These are phyloP conservation scores for Casuarina cunninghamiana DNA, from an alignment of 306 rosid genomes.

Conservation along the genomic window DNA sequence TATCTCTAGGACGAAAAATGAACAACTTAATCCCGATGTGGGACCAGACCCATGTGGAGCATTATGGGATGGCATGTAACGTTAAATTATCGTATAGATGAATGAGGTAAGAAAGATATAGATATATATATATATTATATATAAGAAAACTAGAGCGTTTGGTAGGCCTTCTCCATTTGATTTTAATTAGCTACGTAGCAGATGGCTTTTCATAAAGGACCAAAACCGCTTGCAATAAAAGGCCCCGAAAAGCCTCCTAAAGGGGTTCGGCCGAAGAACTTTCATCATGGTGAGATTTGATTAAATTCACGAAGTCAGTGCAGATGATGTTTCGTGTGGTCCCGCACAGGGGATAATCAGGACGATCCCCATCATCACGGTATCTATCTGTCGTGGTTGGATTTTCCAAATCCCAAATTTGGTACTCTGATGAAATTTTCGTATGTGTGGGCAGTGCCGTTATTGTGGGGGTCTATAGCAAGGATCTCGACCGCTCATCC, in stretches of 20 bases:
- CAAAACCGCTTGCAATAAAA: background rate
- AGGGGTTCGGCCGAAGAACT: background rate
- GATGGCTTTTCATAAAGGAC: conserved; percentile 24
- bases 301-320: conserved; percentile 5
- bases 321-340: background rate
- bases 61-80: conserved; percentile 23
- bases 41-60: conserved; percentile 39
- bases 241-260: background rate
- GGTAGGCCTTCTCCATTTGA: conserved; percentile 59
- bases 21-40: conserved; percentile 24
- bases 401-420: conserved; percentile 24
- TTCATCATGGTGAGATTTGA: conserved; percentile 1
- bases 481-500: conserved; percentile 53
- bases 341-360: background rate
- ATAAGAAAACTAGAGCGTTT: conserved; percentile 25
- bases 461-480: conserved; percentile 34
- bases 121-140: conserved; percentile 35
- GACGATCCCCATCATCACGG: background rate
- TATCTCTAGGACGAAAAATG: conserved; percentile 1
- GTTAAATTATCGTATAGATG: conserved; percentile 19
- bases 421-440: background rate
- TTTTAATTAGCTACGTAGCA: conserved; percentile 47
- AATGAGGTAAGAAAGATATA: conserved; percentile 41
- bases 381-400: background rate
- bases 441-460: conserved; percentile 18